Conservation (phyloP, 257 asterid genomes). For the Anisodus acutangulus region DNA sequence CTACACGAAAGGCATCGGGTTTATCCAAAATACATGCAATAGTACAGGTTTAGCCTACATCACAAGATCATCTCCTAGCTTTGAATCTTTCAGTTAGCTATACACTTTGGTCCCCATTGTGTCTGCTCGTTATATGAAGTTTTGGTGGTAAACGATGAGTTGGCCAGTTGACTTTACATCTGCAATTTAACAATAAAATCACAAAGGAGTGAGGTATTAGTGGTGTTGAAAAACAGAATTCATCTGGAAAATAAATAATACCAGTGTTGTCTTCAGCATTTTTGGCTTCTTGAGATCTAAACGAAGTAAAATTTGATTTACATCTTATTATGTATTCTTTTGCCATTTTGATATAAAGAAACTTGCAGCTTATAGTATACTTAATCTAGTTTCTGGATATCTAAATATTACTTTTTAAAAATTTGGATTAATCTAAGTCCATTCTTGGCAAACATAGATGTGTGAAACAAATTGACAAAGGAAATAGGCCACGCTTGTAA, state of each 20-base stretch:
- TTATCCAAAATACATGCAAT: not conserved
- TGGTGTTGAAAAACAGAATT: not conserved
- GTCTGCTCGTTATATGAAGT: not conserved
- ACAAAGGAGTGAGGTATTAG: not conserved
- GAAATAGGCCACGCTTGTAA: not conserved
- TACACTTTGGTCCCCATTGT: not conserved
- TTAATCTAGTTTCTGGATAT: not conserved
- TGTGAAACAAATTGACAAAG: not conserved
- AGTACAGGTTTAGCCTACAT: not conserved
- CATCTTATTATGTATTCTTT: not conserved
- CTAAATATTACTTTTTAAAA: not conserved
- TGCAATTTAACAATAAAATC: not conserved
- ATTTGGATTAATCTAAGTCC: not conserved
- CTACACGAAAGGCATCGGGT: too few relatives aligned
- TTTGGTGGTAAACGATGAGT: not conserved
- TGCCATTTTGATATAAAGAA: slow-evolving; percentile 11
- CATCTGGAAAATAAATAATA: slow-evolving; percentile 14
- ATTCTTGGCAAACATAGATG: not conserved
- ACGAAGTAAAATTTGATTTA: not conserved
- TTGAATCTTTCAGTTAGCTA: not conserved
- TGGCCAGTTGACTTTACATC: not conserved
- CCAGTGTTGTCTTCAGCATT: not conserved
- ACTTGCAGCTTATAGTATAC: not conserved
- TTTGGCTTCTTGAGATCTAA: not conserved
- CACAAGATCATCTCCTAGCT: not conserved